Conservation (phyloP, 2,329 filamentous ascomycete genomes). For the Cordyceps militaris region DNA sequence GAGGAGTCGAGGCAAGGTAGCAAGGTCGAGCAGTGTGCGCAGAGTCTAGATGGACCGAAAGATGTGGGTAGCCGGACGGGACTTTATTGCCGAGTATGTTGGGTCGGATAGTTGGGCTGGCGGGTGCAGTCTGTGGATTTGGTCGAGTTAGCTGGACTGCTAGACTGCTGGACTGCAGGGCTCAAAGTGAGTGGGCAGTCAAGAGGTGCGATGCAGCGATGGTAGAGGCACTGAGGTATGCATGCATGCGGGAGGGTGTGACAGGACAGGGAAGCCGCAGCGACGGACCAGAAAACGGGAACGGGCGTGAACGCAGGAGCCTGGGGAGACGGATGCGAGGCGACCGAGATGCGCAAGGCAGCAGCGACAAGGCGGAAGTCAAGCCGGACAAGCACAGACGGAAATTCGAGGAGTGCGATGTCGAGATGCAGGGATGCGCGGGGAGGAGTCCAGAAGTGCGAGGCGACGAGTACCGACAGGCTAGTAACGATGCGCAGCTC, state of each 20-base stretch:
- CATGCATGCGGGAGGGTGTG: slow-evolving; percentile 6
- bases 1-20: neutral
- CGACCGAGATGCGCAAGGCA: neutral
- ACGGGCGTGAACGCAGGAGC: neutral
- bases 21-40: neutral
- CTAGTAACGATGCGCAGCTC: neutral
- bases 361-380: neutral
- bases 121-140: neutral
- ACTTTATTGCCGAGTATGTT: neutral
- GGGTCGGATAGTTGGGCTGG: slow-evolving; percentile 2
- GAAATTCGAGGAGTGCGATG: neutral
- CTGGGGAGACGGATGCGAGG: neutral
- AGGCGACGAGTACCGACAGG: neutral
- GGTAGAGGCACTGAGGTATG: slow-evolving; percentile 6
- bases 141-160: slow-evolving; percentile 7
- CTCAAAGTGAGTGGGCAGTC: neutral
- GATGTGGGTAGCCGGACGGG: slow-evolving; percentile 3
- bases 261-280: slow-evolving; percentile 4
- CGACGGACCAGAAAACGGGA: slow-evolving; percentile 7
- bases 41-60: slow-evolving; percentile 9
- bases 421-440: slow-evolving; percentile 8
- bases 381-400: neutral
- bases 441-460: neutral
- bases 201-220: neutral
- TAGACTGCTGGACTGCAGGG: slow-evolving; percentile 3